phyloP scores from a whole-genome alignment of 2,329 filamentous ascomycete species.

The Lasiodiplodia citricola region DNA sequence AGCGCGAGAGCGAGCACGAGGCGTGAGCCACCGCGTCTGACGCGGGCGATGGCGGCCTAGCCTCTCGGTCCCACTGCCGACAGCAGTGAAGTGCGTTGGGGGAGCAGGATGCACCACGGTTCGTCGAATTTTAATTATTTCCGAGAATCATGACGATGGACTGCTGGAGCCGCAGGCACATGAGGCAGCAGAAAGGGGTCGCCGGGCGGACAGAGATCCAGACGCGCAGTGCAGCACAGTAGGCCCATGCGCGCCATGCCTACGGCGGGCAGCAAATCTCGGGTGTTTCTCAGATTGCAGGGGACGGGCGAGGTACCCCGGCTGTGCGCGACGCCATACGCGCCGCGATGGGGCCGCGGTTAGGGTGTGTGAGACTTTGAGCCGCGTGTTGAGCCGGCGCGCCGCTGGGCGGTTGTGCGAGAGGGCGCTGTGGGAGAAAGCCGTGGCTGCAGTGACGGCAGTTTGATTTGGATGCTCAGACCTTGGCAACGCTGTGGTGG shows the following conservation, averaged over 20 bases:
- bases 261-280: conserved; percentile 20
- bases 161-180: conserved; percentile 7
- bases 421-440: neutral
- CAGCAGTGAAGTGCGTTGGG: neutral
- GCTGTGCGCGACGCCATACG: conserved; percentile 11
- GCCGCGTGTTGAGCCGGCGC: neutral
- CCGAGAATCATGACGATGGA: conserved; percentile 18
- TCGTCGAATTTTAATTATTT: conserved; percentile 11
- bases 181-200: conserved; percentile 20
- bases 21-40: neutral
- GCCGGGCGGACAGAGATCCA: neutral
- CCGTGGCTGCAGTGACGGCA: conserved; percentile 5
- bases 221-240: conserved; percentile 11
- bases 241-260: conserved; percentile 1
- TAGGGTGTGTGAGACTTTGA: neutral
- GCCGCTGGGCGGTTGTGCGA: neutral
- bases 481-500: conserved; percentile 22
- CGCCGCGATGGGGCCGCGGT: neutral
- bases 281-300: conserved; percentile 22
- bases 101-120: neutral
- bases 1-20: conserved; percentile 1
- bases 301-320: conserved; percentile 20
- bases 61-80: neutral
- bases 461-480: conserved; percentile 19
- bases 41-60: neutral